Conservation (phyloP, 78 protist genomes). For the Dictyostelium citrinum region DNA sequence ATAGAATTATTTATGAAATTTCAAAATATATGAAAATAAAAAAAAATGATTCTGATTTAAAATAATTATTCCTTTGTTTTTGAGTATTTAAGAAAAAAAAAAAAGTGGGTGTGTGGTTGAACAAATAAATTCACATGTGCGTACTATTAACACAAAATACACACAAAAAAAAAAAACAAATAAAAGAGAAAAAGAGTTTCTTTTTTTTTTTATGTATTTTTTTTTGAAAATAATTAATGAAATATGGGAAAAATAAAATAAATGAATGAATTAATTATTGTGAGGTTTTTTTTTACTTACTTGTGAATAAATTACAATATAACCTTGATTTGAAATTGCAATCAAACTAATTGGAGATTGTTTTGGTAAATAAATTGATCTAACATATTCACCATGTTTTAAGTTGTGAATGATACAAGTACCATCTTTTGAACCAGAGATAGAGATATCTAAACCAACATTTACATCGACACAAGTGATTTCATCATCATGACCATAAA, state of each 20-base stretch:
- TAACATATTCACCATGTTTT: slow-evolving; percentile 61
- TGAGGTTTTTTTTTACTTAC: not conserved
- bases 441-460: slow-evolving; percentile 84
- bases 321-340: slow-evolving; percentile 62
- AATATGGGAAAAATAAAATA: not conserved
- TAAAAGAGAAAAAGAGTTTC: not conserved
- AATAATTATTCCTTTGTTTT: not conserved
- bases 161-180: no score
- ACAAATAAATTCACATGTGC: not conserved
- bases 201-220: no score
- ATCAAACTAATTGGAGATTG: slow-evolving; percentile 28
- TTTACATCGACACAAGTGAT: slow-evolving; percentile 85
- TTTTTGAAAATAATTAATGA: not conserved
- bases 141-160: not conserved
- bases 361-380: slow-evolving; percentile 37
- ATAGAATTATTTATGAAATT: not conserved
- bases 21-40: not conserved
- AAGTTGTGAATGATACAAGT: slow-evolving; percentile 65
- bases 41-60: not conserved
- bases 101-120: not conserved
- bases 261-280: not conserved
- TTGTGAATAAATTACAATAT: slow-evolving; percentile 54
- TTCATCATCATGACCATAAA: slow-evolving; percentile 91
- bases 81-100: not conserved
- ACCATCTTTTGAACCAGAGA: slow-evolving; percentile 86